Evolutionary conservation across 2,329 filamentous ascomycete genomes (phyloP), one percentile per base, ranked within the genome.

Genomic region (Orbilia quercus): DNA sequence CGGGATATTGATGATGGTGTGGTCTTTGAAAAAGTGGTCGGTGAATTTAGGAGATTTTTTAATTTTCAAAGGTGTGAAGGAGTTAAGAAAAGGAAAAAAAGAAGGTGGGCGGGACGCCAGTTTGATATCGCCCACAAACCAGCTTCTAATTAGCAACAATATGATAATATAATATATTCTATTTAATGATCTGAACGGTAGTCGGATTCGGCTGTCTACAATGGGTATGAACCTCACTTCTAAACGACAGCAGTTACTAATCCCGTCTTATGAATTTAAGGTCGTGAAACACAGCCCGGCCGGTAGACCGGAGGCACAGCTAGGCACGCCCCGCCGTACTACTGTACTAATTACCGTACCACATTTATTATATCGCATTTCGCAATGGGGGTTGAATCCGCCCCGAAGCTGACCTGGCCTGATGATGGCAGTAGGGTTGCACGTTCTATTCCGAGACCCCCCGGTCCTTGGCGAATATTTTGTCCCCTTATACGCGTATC

Each of bases 11-110:
- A 23, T 23, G 20, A 12, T 28, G 20, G 53, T 20, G 7, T 12
- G 44, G 7, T 38, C 20, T 20, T 48, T 44, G 9, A 20, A 23
- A 22, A 53, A 53, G 16, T 28, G 47, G 23, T 18, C 40, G 48
- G 38, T 38, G 50, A 58, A 22, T 54, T 64, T 64, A 28, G 59
- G 59, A 64, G 48, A 64, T 28, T 64, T 47, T 40, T 50, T n/a
- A n/a, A n/a, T n/a, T n/a, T n/a, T n/a, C n/a, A n/a, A n/a, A 6
- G 16, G 16, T 6, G 38, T 6, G 11, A 42, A 42, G 11, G 12
- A 6, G 16, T 18, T 4, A 6, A 12, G 16, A 14, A 5, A 42
- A 42, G 38, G 16, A 42, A 42, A 42, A 42, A 42, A 5, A 42
- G 38, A 18, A n/a, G 38, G 38, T 42, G 38, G 38, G 38, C 38